phyloP scores from a whole-genome alignment of 106 monocot genomes.

The Apostasia ramifera region DNA sequence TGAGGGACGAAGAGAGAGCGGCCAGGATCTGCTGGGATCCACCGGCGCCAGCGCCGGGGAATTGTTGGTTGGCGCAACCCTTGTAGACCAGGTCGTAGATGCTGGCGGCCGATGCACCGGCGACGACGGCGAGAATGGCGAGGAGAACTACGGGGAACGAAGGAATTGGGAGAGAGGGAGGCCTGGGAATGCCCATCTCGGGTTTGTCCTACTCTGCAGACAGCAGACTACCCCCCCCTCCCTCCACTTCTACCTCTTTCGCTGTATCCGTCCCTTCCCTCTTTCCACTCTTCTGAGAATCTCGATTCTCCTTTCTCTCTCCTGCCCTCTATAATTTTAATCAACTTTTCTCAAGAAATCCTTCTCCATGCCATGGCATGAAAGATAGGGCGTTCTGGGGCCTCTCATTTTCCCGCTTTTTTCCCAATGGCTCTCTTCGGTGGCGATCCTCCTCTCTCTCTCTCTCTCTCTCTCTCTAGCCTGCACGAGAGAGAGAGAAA shows the following conservation, averaged over 20 bases:
- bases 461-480: too few species aligned
- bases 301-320: too few species aligned
- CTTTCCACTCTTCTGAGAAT: background rate
- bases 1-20: constrained; percentile 54
- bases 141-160: constrained; percentile 4
- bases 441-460: too few species aligned
- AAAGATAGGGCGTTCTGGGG: too few species aligned
- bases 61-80: constrained; percentile 74
- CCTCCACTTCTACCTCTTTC: constrained; percentile 2
- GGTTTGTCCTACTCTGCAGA: constrained; percentile 18
- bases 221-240: constrained; percentile 9
- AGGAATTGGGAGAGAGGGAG: constrained; percentile 6
- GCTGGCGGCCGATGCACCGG: constrained; percentile 15
- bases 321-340: too few species aligned
- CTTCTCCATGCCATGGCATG: too few species aligned
- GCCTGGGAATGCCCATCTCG: constrained; percentile 44
- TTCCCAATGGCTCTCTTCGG: too few species aligned
- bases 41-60: constrained; percentile 15
- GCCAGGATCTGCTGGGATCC: constrained; percentile 34
- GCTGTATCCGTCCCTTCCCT: background rate
- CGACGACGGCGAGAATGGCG: background rate
- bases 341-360: too few species aligned
- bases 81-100: constrained; percentile 77
- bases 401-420: too few species aligned
- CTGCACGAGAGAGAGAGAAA: too few species aligned